Evolutionary conservation across 805 yeast genomes (phyloP).

Genomic region (Cyberlindnera maclurae): DNA sequence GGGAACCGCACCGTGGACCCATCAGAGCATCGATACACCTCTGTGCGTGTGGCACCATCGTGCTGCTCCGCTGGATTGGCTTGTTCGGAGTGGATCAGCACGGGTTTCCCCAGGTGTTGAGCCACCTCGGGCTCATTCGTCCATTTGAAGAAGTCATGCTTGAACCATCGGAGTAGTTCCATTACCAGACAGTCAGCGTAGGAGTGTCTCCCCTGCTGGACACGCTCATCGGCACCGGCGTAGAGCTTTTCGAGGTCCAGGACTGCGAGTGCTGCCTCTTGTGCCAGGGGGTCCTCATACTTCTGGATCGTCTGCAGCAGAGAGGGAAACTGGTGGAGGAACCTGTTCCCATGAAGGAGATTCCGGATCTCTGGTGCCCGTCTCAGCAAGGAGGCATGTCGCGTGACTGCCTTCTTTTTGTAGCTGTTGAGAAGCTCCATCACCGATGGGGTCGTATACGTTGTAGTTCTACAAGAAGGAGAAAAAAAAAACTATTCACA

Average conservation of each 20-base stretch:
- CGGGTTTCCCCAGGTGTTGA: constrained; percentile 39
- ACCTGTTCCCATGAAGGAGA: background rate
- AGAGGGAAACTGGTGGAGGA: background rate
- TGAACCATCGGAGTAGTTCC: constrained; percentile 62
- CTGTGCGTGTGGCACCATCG: constrained; percentile 46
- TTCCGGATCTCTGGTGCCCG: background rate
- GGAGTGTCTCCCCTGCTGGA: constrained; percentile 26
- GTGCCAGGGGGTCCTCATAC: constrained; percentile 16
- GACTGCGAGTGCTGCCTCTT: constrained; percentile 44
- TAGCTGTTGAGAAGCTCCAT: background rate
- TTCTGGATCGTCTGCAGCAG: constrained; percentile 3
- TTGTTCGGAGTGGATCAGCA: constrained; percentile 28
- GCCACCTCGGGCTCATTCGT: constrained; percentile 61
- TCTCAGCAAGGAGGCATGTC: background rate
- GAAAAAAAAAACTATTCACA: background rate
- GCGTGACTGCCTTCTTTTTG: background rate
- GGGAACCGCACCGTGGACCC: constrained; percentile 50
- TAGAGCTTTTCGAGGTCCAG: constrained; percentile 56
- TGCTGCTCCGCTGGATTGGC: constrained; percentile 40
- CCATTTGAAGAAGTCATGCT: constrained; percentile 78
- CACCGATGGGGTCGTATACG: background rate
- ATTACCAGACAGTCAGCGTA: constrained; percentile 52
- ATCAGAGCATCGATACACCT: constrained; percentile 62
- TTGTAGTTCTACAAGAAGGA: no score
- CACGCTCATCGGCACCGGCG: constrained; percentile 48